phyloP scores from a whole-genome alignment of 768 basidiomycete species.

The Termitomyces sp. region DNA sequence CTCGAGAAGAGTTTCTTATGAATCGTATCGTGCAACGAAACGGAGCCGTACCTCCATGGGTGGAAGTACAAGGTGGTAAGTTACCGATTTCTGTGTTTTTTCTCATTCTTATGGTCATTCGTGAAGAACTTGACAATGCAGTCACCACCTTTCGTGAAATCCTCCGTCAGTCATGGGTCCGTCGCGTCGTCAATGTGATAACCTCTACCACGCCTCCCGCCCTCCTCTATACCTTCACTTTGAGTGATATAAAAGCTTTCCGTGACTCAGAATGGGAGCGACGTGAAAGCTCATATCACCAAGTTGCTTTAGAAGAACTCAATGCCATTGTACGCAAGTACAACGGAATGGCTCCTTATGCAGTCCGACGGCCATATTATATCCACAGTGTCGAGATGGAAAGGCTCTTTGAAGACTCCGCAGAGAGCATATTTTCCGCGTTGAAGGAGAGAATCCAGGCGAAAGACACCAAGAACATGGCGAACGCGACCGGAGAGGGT shows the following conservation, averaged over 20 bases:
- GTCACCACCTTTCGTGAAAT: slow-evolving; percentile 57
- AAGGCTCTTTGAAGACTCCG: slow-evolving; percentile 44
- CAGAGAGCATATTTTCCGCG: slow-evolving; percentile 43
- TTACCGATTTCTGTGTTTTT: not conserved
- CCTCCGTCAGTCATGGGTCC: slow-evolving; percentile 66
- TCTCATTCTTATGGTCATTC: not conserved
- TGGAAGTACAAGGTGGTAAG: slow-evolving; percentile 71
- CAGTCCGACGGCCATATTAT: slow-evolving; percentile 64
- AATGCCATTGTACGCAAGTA: slow-evolving; percentile 75
- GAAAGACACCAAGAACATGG: not conserved
- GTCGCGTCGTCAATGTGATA: slow-evolving; percentile 63
- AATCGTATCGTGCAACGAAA: slow-evolving; percentile 80
- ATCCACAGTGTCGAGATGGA: slow-evolving; percentile 53
- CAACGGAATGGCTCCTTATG: slow-evolving; percentile 75
- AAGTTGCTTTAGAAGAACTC: slow-evolving; percentile 61
- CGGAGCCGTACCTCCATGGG: slow-evolving; percentile 84
- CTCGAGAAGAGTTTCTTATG: slow-evolving; percentile 77
- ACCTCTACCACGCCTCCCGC: slow-evolving; percentile 38
- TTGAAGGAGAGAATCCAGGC: slow-evolving; percentile 24
- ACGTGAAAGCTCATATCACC: slow-evolving; percentile 63
- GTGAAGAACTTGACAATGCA: slow-evolving; percentile 61
- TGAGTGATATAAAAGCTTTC: slow-evolving; percentile 33
- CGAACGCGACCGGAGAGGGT: not conserved
- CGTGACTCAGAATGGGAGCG: slow-evolving; percentile 70
- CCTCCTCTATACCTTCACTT: slow-evolving; percentile 28